Base-by-base conservation (phyloP, 768 basidiomycete genomes). In the Xerocomus brunneocitrinus region DNA sequence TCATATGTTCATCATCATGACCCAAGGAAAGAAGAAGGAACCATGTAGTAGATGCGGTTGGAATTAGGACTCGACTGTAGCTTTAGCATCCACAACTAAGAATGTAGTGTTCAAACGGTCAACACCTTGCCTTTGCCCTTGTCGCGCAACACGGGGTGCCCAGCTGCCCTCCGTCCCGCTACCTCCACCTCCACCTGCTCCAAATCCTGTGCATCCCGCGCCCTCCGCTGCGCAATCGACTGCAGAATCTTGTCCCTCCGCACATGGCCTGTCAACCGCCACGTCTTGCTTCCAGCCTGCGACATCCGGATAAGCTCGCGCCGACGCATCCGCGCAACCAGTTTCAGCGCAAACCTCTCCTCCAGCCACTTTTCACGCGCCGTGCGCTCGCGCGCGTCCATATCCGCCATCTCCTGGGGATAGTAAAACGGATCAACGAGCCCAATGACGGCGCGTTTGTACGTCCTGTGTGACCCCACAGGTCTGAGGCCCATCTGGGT, bases 391-490 rank as follows among this genome's bases (percentile, higher is more conserved):
- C 76, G 70, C n/a, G 60, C 64, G 47, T 61, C 66, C 86, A 95
- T 89, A 67, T 92, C 92, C 63, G 89, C 90, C 55, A 84, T 54
- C 43, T 86, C 81, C 50, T 80, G 81, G 0, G 94, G 94, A 67
- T 93, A 95, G 74, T 95, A 92, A 76, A 98, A 98, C 2, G 94
- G 94, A 58, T 95, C 86, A 25, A 87, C 82, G 52, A 98, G 79
- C 28, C 94, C 94, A 22, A 98, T 91, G 34, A 95, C 84, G 3
- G 92, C 92, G 34, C 91, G 87, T 67, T 98, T 98, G 75, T 91
- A 95, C 22, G 85, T 85, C 59, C 76, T 78, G 61, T 79, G 58
- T 48, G 70, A 43, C 63, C 72, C 44, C 45, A 69, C 57, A 31
- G 69, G 59, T 12, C 69, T 59, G 40, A 67, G 69, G 45, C 68